Conservation (phyloP, 106 monocot genomes). For the Dactylorhiza incarnata region DNA sequence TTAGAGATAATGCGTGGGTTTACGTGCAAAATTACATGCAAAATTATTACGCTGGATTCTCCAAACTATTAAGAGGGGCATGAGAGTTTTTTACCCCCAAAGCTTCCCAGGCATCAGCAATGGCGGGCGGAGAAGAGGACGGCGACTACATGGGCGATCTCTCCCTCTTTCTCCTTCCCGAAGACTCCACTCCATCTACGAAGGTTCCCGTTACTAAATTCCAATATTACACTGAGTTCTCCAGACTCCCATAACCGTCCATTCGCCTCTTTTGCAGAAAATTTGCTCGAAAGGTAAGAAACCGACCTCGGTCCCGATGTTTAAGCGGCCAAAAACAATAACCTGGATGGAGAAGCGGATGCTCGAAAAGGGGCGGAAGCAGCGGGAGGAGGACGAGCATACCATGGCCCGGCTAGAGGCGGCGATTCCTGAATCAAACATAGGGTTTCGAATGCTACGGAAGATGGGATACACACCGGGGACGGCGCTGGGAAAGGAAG, state of each 20-base stretch:
- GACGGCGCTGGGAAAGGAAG: conserved; percentile 48
- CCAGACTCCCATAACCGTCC: background rate
- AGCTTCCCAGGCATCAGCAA: conserved; percentile 3
- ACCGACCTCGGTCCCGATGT: conserved; percentile 7
- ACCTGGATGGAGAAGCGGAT: conserved; percentile 68
- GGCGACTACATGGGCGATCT: conserved; percentile 98
- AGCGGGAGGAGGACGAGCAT: conserved; percentile 76
- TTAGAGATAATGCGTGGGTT: no score
- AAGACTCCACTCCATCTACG: conserved; percentile 19
- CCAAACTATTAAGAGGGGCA: no score
- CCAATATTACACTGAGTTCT: background rate
- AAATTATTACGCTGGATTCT: no score
- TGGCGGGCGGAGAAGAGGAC: conserved; percentile 51
- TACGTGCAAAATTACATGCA: no score
- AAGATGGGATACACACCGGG: conserved; percentile 85
- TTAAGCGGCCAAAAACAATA: conserved; percentile 32
- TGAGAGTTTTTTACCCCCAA: background rate
- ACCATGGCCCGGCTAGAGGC: conserved; percentile 41
- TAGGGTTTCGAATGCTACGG: conserved; percentile 84
- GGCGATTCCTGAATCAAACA: conserved; percentile 66
- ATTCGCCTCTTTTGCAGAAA: conserved; percentile 7
- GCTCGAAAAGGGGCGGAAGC: conserved; percentile 54
- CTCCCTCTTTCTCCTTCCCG: conserved; percentile 61
- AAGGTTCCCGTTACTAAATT: conserved; percentile 19
- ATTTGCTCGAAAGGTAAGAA: conserved; percentile 6